Percentiles rank a stretch among this genome's conserved stretches.
Evolutionary conservation across 2,329 filamentous ascomycete species (phyloP).

Genomic region (Cercospora nicotianae): DNA sequence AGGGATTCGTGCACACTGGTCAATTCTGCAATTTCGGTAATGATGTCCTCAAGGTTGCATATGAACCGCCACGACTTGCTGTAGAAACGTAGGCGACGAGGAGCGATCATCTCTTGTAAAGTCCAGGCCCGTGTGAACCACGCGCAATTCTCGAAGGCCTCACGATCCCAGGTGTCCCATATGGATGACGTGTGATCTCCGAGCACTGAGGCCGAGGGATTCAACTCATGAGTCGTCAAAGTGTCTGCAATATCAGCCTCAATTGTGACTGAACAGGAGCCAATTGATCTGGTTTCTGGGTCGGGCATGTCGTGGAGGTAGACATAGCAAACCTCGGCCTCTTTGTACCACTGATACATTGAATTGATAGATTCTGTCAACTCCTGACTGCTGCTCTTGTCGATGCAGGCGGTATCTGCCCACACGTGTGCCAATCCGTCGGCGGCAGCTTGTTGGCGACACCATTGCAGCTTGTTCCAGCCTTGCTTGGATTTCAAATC

Average conservation of each 20-base stretch:
- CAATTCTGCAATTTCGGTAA: neutral
- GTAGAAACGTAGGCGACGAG: neutral
- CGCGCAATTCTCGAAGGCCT: neutral
- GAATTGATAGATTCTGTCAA: neutral
- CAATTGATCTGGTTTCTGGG: no score
- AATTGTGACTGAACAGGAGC: no score
- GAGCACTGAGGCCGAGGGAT: no score
- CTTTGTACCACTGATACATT: neutral
- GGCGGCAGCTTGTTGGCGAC: neutral
- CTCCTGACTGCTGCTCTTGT: neutral
- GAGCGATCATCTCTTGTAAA: neutral
- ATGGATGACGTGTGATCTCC: neutral
- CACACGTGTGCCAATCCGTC: neutral
- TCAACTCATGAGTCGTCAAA: neutral
- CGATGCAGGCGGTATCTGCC: neutral
- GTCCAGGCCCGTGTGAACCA: neutral
- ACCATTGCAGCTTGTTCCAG: neutral
- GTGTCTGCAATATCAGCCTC: neutral
- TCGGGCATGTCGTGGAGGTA: neutral
- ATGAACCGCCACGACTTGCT: neutral
- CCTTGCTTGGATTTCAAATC: neutral
- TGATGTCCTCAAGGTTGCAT: neutral
- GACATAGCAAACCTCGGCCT: neutral
- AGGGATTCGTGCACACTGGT: neutral
- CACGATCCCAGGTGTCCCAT: neutral